These are phyloP conservation scores for Ampelocalamus luodianensis DNA, from an alignment of 176 grass and related monocot species.

Conservation along the genomic window DNA sequence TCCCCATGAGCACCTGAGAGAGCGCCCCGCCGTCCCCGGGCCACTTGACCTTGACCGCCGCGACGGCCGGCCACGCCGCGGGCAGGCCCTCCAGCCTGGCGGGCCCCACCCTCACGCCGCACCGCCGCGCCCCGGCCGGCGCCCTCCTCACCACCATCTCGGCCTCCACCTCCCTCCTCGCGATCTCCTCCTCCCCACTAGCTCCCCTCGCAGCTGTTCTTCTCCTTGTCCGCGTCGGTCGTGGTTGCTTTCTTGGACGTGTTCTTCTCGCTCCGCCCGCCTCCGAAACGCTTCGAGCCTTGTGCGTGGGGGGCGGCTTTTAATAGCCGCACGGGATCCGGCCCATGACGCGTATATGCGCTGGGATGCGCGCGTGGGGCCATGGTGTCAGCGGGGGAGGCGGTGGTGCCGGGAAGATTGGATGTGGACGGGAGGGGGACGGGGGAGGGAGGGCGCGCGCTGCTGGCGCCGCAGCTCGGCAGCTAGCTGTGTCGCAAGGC, in stretches of 20 bases:
- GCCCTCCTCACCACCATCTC: constrained; percentile 46
- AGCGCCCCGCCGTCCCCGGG: constrained; percentile 37
- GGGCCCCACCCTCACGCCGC: constrained; percentile 55
- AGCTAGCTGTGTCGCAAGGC: not conserved
- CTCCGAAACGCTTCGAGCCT: not conserved
- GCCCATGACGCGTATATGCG: not conserved
- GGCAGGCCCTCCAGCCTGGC: constrained; percentile 65
- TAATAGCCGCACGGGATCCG: constrained; percentile 60
- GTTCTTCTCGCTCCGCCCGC: not conserved
- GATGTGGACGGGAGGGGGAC: constrained; percentile 41
- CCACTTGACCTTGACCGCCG: constrained; percentile 77
- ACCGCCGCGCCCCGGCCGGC: constrained; percentile 30
- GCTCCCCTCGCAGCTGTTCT: not conserved
- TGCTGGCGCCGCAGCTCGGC: not conserved
- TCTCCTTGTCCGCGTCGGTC: not conserved
- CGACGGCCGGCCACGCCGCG: constrained; percentile 23
- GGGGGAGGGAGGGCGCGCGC: not conserved
- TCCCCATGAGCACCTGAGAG: constrained; percentile 49
- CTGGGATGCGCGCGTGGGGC: constrained; percentile 20
- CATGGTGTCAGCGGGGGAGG: not conserved
- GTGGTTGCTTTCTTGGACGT: not conserved
- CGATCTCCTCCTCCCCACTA: not conserved
- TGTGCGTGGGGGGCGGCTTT: constrained; percentile 17
- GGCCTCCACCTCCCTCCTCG: not conserved
- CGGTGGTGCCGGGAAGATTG: constrained; percentile 29